Evolutionary conservation across 2,329 filamentous ascomycete genomes (phyloP).

Genomic region (Penicillium sp.): DNA sequence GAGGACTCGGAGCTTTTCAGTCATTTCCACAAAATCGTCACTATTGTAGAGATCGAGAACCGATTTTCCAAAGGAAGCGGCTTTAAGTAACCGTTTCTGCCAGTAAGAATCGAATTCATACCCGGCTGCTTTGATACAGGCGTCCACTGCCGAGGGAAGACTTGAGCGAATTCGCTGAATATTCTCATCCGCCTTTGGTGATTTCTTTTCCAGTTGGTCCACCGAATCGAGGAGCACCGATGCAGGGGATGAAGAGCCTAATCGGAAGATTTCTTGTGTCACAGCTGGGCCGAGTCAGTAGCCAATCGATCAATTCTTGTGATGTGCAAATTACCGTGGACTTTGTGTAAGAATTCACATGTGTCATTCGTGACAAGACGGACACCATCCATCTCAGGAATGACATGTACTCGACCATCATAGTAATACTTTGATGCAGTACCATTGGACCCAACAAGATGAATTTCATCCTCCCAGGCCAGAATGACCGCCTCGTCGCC

Average conservation of each 20-base stretch:
- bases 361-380: slow-evolving; percentile 85
- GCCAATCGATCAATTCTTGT: not conserved
- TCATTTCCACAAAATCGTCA: slow-evolving; percentile 98
- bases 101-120: slow-evolving; percentile 86
- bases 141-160: slow-evolving; percentile 88
- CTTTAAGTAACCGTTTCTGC: slow-evolving; percentile 95
- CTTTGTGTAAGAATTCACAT: slow-evolving; percentile 97
- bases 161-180: slow-evolving; percentile 89
- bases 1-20: slow-evolving; percentile 84
- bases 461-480: slow-evolving; percentile 97
- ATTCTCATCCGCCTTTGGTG: slow-evolving; percentile 94
- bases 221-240: slow-evolving; percentile 93
- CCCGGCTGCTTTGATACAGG: slow-evolving; percentile 87
- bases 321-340: slow-evolving; percentile 56
- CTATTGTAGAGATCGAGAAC: slow-evolving; percentile 96
- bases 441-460: slow-evolving; percentile 82
- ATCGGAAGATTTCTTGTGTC: slow-evolving; percentile 82
- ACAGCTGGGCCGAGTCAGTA: slow-evolving; percentile 51
- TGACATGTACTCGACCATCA: slow-evolving; percentile 82
- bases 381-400: slow-evolving; percentile 87
- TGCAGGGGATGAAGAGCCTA: slow-evolving; percentile 82
- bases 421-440: slow-evolving; percentile 77
- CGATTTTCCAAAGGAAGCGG: slow-evolving; percentile 95
- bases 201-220: slow-evolving; percentile 85
- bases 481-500: slow-evolving; percentile 90